These are phyloP conservation scores for Cavenderia fasciculata DNA, from an alignment of 78 protist genomes.

Conservation along the genomic window DNA sequence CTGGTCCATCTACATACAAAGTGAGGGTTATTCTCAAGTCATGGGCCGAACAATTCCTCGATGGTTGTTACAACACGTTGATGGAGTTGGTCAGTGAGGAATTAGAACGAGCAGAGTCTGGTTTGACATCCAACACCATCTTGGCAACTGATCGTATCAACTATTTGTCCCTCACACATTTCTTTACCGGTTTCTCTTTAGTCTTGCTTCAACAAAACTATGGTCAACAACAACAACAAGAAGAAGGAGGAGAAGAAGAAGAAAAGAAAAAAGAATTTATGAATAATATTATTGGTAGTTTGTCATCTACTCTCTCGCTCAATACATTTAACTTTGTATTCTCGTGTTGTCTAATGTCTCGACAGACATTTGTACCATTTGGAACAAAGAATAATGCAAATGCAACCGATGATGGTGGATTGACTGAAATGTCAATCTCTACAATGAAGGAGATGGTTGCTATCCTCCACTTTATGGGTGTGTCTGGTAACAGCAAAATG, in stretches of 20 bases:
- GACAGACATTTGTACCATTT: no score
- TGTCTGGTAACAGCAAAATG: neutral
- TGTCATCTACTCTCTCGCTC: conserved; percentile 31
- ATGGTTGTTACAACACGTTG: conserved; percentile 46
- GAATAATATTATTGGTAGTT: neutral
- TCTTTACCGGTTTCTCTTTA: conserved; percentile 55
- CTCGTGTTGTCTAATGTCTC: no score
- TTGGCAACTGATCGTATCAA: conserved; percentile 37
- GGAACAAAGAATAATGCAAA: no score
- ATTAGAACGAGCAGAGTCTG: neutral
- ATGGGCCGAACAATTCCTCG: conserved; percentile 56
- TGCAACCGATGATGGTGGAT: neutral
- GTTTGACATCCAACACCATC: no score
- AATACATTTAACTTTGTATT: conserved; percentile 15
- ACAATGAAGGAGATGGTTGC: conserved; percentile 34
- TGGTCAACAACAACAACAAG: neutral
- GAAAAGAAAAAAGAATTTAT: neutral
- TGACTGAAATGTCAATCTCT: conserved; percentile 9
- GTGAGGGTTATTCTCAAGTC: neutral
- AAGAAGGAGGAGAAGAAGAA: neutral
- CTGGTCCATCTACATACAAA: no score
- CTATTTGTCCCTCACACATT: conserved; percentile 30
- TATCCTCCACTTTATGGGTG: conserved; percentile 13
- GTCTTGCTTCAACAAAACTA: conserved; percentile 6
- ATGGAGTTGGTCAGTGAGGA: conserved; percentile 22